A percentile compares a stretch with the other conserved stretches of the same genome.
Conservation (phyloP, 75 land plant species). For the Larix kaempferi region DNA sequence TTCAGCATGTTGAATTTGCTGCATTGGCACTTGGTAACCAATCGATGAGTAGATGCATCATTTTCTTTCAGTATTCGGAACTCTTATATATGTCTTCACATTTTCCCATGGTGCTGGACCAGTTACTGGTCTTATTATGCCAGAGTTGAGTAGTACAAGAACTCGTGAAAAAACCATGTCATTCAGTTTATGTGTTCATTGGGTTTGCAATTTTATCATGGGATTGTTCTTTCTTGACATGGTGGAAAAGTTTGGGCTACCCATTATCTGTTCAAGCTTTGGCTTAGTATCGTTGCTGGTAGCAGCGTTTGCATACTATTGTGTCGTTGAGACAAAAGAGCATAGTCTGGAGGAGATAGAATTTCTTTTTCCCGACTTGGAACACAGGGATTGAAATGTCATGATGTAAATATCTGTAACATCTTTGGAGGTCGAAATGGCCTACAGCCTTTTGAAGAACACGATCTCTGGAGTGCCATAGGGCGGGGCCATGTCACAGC, state of each 20-base stretch:
- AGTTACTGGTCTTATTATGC: conserved; percentile 85
- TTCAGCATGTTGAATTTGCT: too few relatives aligned
- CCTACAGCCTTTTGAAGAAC: not conserved
- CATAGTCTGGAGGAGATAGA: conserved; percentile 93
- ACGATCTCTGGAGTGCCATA: too few relatives aligned
- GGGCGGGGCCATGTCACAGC: too few relatives aligned
- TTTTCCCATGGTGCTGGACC: conserved; percentile 98
- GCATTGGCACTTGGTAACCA: too few relatives aligned
- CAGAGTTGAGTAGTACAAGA: conserved; percentile 75
- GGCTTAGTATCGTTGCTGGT: conserved; percentile 67
- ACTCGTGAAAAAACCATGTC: conserved; percentile 79
- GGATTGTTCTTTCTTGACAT: conserved; percentile 84
- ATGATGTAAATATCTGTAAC: not conserved
- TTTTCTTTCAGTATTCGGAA: conserved; percentile 66
- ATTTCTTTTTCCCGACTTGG: conserved; percentile 31
- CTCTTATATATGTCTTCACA: conserved; percentile 71
- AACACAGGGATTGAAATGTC: conserved; percentile 6
- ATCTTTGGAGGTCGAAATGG: not conserved
- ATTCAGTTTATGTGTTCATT: conserved; percentile 85
- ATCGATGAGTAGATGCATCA: conserved; percentile 45
- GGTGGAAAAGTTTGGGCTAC: conserved; percentile 76
- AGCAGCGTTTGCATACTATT: conserved; percentile 52
- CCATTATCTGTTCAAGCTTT: conserved; percentile 72
- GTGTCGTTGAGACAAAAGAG: conserved; percentile 85
- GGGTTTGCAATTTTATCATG: conserved; percentile 88